phyloP scores from a whole-genome alignment of 1,284 basidiomycete species.

The Coniferiporia weirii region DNA sequence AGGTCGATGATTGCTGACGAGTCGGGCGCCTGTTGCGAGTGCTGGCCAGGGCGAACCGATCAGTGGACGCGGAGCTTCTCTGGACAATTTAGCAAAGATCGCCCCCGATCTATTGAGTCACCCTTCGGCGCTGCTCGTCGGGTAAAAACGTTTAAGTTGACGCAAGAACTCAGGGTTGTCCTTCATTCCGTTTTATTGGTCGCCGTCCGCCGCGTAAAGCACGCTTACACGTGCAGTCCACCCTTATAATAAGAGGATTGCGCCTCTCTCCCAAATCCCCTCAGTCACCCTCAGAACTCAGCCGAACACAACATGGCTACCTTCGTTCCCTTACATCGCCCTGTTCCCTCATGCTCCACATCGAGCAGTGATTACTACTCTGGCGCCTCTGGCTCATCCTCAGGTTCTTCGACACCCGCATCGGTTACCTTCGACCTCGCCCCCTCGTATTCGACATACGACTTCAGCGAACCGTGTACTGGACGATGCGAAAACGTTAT shows the following conservation, averaged over 20 bases:
- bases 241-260: not conserved
- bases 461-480: conserved; percentile 3
- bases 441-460: not conserved
- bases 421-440: conserved; percentile 5
- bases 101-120: not conserved
- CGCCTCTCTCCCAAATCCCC: not conserved
- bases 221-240: not conserved
- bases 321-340: conserved; percentile 1
- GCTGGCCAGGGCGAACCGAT: not conserved
- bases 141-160: not conserved
- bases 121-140: not conserved
- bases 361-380: conserved; percentile 4
- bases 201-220: not conserved
- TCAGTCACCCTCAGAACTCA: not conserved
- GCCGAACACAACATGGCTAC: conserved; percentile 3
- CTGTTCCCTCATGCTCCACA: not conserved
- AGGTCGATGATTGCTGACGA: not conserved
- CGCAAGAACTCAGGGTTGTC: not conserved
- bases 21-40: not conserved
- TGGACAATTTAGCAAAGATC: not conserved
- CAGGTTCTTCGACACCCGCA: conserved; percentile 8
- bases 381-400: conserved; percentile 1
- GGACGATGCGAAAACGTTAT: conserved; percentile 11
- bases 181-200: not conserved
- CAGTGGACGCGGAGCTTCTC: not conserved